These are phyloP conservation scores for Eimeria sp. DNA, from an alignment of 169 alveolate genomes.

Conservation along the genomic window DNA sequence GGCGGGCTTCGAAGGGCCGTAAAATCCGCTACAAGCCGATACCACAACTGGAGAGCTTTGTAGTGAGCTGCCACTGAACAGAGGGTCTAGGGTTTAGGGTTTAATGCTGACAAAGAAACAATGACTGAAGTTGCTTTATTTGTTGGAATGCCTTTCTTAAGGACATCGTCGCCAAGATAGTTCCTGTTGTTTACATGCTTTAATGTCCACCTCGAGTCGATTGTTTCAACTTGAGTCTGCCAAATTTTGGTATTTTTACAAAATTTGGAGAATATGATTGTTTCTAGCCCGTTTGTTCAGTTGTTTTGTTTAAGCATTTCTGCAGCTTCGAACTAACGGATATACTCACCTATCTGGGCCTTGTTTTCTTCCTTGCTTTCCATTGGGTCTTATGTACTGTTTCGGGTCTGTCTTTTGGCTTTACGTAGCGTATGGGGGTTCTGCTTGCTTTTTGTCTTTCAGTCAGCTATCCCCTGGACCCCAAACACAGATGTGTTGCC, in stretches of 20 bases:
- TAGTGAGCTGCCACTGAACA: slow-evolving; percentile 44
- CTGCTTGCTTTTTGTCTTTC: background rate
- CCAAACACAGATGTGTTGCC: slow-evolving; percentile 66
- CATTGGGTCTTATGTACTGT: background rate
- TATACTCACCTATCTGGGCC: background rate
- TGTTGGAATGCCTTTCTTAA: background rate
- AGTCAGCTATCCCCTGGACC: slow-evolving; percentile 72
- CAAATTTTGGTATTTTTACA: background rate
- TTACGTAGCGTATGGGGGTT: background rate
- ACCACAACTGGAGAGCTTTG: slow-evolving; percentile 83
- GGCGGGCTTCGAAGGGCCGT: slow-evolving; percentile 88
- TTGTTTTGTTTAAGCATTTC: background rate
- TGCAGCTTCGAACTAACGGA: background rate
- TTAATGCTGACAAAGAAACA: background rate
- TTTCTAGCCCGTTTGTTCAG: background rate
- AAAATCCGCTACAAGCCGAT: slow-evolving; percentile 86
- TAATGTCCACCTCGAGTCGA: no score
- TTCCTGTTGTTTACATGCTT: no score
- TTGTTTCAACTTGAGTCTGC: no score
- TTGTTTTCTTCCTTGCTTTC: background rate
- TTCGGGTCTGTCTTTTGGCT: no score
- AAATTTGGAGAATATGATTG: background rate
- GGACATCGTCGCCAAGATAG: no score
- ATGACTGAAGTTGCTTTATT: background rate
- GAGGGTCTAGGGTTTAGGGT: no score